Conservation (phyloP, 2,329 filamentous ascomycete species). For the Blastomyces gilchristii region DNA sequence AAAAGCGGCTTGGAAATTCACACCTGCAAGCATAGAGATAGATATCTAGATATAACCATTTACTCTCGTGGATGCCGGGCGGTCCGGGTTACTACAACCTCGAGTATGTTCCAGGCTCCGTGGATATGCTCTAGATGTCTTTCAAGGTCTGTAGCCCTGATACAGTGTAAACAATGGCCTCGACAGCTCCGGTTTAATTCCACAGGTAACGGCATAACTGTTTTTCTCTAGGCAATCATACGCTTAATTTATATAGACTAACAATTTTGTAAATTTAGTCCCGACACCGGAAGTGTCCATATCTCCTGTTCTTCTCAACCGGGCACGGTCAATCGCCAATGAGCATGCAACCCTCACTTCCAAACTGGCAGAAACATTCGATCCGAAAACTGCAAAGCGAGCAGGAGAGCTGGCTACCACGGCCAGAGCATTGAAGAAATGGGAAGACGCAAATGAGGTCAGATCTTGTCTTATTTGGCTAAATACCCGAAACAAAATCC, state of each 20-base stretch:
- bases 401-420: slow-evolving; percentile 46
- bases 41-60: neutral
- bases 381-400: slow-evolving; percentile 47
- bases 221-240: neutral
- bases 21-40: neutral
- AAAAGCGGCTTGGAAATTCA: neutral
- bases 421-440: slow-evolving; percentile 44
- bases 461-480: slow-evolving; percentile 12
- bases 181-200: slow-evolving; percentile 20
- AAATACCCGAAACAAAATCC: neutral
- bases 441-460: slow-evolving; percentile 50
- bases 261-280: neutral
- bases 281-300: slow-evolving; percentile 21
- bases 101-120: slow-evolving; percentile 30
- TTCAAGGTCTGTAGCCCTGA: slow-evolving; percentile 28
- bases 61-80: neutral
- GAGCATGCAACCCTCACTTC: slow-evolving; percentile 47
- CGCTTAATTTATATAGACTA: neutral
- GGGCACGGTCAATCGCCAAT: slow-evolving; percentile 45
- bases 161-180: slow-evolving; percentile 19
- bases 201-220: slow-evolving; percentile 20
- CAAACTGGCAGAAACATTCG: slow-evolving; percentile 45
- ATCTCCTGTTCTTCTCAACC: slow-evolving; percentile 45
- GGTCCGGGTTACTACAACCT: neutral
- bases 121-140: slow-evolving; percentile 43